Evolutionary conservation across 75 land plant species (phyloP).

Genomic region (Sequoia sempervirens): DNA sequence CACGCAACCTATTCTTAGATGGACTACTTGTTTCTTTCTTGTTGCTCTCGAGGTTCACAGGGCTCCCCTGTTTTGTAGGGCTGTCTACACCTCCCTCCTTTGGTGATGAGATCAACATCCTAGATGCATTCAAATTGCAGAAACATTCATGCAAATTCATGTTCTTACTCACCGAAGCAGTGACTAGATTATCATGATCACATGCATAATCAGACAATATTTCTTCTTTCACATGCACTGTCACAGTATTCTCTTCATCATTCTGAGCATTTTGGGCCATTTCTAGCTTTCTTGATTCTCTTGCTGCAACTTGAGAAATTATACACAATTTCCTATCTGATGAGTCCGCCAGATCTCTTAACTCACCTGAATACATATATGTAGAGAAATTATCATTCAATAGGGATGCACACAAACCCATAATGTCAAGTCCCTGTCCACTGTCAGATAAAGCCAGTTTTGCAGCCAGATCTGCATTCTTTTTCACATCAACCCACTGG

Average conservation of each 20-base stretch:
- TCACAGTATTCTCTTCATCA: not conserved
- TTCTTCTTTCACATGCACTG: not conserved
- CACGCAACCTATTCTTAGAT: not conserved
- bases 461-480: constrained; percentile 35
- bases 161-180: not conserved
- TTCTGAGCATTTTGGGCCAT: not conserved
- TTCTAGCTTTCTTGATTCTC: constrained; percentile 2
- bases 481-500: constrained; percentile 60
- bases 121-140: not conserved
- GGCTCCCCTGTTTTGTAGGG: not conserved
- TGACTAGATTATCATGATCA: not conserved
- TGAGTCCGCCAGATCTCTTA: not conserved
- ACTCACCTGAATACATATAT: not conserved
- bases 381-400: not conserved
- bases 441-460: not conserved
- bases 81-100: not conserved
- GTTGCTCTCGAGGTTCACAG: not conserved
- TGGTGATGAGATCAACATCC: not conserved
- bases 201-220: not conserved
- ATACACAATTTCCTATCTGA: constrained; percentile 2
- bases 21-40: not conserved
- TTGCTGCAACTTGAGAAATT: constrained; percentile 5
- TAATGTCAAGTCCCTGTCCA: not conserved
- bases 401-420: not conserved
- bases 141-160: not conserved